Base-by-base conservation (phyloP, 176 grass and related monocot species). In the Calamus simplicifolius region DNA sequence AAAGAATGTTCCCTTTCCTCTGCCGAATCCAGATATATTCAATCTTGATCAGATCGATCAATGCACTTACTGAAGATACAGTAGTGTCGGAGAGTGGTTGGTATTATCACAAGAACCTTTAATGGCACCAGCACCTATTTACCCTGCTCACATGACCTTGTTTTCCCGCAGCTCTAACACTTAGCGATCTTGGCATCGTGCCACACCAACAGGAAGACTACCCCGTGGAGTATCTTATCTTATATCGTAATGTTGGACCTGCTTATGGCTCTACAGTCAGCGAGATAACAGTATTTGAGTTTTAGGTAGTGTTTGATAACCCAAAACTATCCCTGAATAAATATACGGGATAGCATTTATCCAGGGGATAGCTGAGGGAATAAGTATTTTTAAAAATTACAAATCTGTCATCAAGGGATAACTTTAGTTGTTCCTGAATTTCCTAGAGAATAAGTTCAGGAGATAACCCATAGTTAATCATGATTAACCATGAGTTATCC, bases 1-100 rank as follows among this genome's bases (percentile, higher is more conserved):
- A 54, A 98, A 98, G 35, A 98, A 98, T 78, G 76, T 92, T 13
- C 93, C 93, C 15, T 97, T 91, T 60, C 87, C 93, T 59, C 63
- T 98, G 6, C 93, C 87, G 31, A 83, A 69, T 23, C 93, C 93
- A 26, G 81, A 77, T 48, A 80, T 85, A 67, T 92, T 88, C 75
- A 98, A 88, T 67, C 72, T 92, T 27, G 93, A 98, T 64, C 75
- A 82, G n/a, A n/a, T n/a, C n/a, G 67, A 98, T 98, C 49, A 85
- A 92, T 25, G 75, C 81, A 53, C 43, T 80, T 29, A 57, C 84
- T 5, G 73, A 38, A 27, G 84, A 98, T 66, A 87, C 49, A 13
- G 29, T 92, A 18, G 87, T 92, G 13, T 91, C 84, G 14, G 60
- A 62, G 66, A 82, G 76, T 49, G 79, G 79, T 71, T 10, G 2